phyloP scores from a whole-genome alignment of 129 eudicot species.

The Centaurea solstitialis region DNA sequence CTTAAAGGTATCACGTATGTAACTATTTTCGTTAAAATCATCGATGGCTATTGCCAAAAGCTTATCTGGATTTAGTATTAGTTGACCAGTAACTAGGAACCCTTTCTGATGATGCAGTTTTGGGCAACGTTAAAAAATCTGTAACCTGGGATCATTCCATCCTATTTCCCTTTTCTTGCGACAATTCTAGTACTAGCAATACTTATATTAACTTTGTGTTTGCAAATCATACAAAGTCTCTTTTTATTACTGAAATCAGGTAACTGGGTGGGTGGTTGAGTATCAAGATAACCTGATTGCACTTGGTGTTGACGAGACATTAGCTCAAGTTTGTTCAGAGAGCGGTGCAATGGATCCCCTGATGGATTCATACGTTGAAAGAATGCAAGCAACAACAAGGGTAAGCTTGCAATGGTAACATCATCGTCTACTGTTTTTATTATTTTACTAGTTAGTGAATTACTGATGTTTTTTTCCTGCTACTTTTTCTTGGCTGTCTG shows the following conservation, averaged over 20 bases:
- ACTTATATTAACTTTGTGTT: not conserved
- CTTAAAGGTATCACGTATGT: constrained; percentile 65
- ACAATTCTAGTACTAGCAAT: too few species aligned
- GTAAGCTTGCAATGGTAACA: constrained; percentile 34
- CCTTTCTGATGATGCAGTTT: too few species aligned
- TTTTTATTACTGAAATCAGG: constrained; percentile 40
- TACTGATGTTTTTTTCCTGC: constrained; percentile 10
- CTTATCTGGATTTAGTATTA: not conserved
- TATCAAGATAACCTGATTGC: constrained; percentile 92
- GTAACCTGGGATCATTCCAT: too few species aligned
- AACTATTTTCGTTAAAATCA: not conserved
- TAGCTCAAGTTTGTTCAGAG: constrained; percentile 99
- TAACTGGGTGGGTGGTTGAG: constrained; percentile 97
- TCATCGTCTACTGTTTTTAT: not conserved
- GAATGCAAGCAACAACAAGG: constrained; percentile 98
- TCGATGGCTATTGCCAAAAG: not conserved
- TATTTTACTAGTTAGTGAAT: not conserved
- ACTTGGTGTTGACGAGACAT: constrained; percentile 95
- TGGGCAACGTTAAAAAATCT: too few species aligned
- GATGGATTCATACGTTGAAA: constrained; percentile 96
- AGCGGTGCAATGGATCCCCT: constrained; percentile 99
- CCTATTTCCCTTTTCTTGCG: too few species aligned
- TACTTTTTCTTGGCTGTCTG: constrained; percentile 1
- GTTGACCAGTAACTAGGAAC: not conserved
- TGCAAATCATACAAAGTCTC: not conserved